A percentile compares a stretch with the other conserved stretches of the same genome.
Conservation (phyloP, 2,329 filamentous ascomycete genomes). For the Xylariaceae sp. region DNA sequence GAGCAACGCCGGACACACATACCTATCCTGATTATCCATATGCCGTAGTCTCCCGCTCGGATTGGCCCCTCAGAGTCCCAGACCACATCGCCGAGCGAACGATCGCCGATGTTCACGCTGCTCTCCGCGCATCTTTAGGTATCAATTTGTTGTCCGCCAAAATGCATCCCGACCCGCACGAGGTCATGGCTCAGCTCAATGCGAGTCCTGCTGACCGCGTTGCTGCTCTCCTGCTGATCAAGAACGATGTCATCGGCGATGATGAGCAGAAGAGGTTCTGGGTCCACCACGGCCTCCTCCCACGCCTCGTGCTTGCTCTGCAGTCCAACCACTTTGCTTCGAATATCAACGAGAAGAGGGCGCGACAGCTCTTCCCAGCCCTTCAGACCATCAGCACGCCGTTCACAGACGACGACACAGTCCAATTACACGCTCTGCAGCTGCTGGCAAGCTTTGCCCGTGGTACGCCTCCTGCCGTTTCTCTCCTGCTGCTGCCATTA, state of each 20-base stretch:
- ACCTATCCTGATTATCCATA: neutral
- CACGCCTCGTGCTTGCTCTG: constrained; percentile 49
- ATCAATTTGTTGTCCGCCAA: constrained; percentile 11
- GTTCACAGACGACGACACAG: constrained; percentile 58
- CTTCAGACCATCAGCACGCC: constrained; percentile 24
- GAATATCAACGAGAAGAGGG: constrained; percentile 39
- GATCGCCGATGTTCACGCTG: constrained; percentile 5
- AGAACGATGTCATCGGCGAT: constrained; percentile 87
- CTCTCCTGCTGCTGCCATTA: neutral
- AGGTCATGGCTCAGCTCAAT: constrained; percentile 33
- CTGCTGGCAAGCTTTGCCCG: constrained; percentile 80
- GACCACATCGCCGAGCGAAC: neutral
- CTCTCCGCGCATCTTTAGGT: constrained; percentile 6
- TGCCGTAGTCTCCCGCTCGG: neutral
- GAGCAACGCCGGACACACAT: constrained; percentile 1
- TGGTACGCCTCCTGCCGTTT: constrained; percentile 49
- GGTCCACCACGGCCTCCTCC: constrained; percentile 64
- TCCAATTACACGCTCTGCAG: constrained; percentile 73
- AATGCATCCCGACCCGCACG: constrained; percentile 27
- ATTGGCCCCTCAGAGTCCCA: neutral
- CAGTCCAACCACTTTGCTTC: constrained; percentile 30
- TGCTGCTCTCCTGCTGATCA: constrained; percentile 64
- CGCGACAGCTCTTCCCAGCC: constrained; percentile 30
- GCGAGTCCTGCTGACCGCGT: constrained; percentile 51
- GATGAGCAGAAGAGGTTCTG: constrained; percentile 78